phyloP scores from a whole-genome alignment of 352 stramenopile species.

The Globisporangium okanoganense region DNA sequence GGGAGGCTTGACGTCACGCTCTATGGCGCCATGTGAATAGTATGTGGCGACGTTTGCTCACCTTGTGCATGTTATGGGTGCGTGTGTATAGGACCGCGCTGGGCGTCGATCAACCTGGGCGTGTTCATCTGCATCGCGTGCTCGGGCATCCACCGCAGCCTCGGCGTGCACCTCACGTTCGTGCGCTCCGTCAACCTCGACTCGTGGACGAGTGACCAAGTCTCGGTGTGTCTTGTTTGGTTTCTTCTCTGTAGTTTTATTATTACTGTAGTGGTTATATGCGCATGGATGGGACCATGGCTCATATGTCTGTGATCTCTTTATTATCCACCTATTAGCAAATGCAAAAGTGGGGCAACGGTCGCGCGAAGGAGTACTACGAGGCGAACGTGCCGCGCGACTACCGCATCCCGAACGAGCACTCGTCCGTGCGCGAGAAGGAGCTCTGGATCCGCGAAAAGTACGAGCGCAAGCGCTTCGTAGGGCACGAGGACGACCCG shows the following conservation, averaged over 20 bases:
- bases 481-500: slow-evolving; percentile 37
- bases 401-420: slow-evolving; percentile 75
- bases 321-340: slow-evolving; percentile 30
- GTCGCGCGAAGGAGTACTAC: slow-evolving; percentile 86
- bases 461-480: slow-evolving; percentile 86
- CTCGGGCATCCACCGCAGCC: slow-evolving; percentile 90
- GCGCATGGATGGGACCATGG: no score
- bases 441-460: slow-evolving; percentile 91
- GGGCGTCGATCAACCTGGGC: slow-evolving; percentile 92
- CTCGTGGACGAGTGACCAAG: slow-evolving; percentile 91
- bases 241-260: not conserved
- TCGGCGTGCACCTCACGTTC: slow-evolving; percentile 93
- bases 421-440: slow-evolving; percentile 81
- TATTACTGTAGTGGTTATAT: not conserved
- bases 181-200: slow-evolving; percentile 92
- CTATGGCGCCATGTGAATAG: not conserved
- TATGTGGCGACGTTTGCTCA: not conserved
- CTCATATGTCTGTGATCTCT: not conserved
- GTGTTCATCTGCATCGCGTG: slow-evolving; percentile 95
- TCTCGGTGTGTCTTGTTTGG: slow-evolving; percentile 35
- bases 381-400: slow-evolving; percentile 80
- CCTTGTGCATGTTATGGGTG: slow-evolving; percentile 17
- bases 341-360: slow-evolving; percentile 93
- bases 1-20: not conserved
- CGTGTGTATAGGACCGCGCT: slow-evolving; percentile 64